A percentile compares a stretch with the other conserved stretches of the same genome.
Evolutionary conservation across 371 early-diverging fungal species (phyloP).

Genomic region (Synchytrium microbalum): DNA sequence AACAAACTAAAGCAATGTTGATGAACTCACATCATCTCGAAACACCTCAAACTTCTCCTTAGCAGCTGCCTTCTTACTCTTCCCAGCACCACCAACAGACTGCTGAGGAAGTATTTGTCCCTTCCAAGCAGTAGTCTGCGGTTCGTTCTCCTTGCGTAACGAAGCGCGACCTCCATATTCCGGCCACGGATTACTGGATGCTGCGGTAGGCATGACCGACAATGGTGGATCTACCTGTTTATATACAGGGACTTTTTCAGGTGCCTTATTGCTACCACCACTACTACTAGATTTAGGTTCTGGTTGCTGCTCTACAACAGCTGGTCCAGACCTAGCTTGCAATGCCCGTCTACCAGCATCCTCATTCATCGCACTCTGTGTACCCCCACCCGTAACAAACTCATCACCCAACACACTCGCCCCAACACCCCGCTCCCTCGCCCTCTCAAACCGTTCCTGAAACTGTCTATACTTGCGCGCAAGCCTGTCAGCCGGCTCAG

Average conservation of each 20-base stretch:
- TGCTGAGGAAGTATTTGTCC: conserved; percentile 43
- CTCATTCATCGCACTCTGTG: background rate
- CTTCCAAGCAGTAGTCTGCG: conserved; percentile 38
- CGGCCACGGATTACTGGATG: conserved; percentile 15
- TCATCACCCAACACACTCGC: conserved; percentile 8
- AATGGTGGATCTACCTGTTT: background rate
- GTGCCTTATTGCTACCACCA: background rate
- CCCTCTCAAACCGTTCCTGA: conserved; percentile 30
- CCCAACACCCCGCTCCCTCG: no score
- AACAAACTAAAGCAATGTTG: background rate
- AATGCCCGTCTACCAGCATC: background rate
- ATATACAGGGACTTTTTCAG: background rate
- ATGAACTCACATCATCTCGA: conserved; percentile 28
- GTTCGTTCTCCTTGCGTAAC: conserved; percentile 41
- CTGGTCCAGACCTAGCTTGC: background rate
- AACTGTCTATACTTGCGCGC: conserved; percentile 41
- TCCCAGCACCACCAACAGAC: no score
- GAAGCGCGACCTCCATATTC: conserved; percentile 27
- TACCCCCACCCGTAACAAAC: conserved; percentile 1
- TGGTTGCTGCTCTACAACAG: background rate
- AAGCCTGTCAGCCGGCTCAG: conserved; percentile 45
- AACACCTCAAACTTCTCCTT: conserved; percentile 35
- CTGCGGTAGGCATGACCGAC: conserved; percentile 11
- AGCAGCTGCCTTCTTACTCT: conserved; percentile 10
- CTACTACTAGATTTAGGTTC: no score